These are phyloP conservation scores for Yarrowia yakushimensis DNA, from an alignment of 805 yeast species.

Conservation along the genomic window DNA sequence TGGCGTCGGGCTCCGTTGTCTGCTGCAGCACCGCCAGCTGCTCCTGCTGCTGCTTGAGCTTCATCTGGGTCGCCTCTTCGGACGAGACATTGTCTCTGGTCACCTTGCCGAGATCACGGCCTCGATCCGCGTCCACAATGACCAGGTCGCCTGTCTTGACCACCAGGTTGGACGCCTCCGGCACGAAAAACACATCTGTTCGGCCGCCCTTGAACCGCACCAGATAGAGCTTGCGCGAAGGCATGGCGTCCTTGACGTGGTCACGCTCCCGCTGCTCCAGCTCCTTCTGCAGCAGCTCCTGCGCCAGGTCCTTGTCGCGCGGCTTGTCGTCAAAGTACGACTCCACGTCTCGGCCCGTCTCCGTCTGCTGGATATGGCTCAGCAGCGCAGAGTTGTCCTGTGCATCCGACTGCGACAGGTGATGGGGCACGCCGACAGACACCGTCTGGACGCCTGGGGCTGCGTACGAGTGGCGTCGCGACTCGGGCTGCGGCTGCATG, in stretches of 20 bases:
- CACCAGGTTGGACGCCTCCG: conserved; percentile 40
- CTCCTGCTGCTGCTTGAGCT: conserved; percentile 63
- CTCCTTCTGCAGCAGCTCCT: conserved; percentile 25
- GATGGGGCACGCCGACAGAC: conserved; percentile 3
- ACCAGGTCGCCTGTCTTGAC: conserved; percentile 62
- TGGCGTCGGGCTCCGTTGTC: conserved; percentile 20
- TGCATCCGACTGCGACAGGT: conserved; percentile 1
- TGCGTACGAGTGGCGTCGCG: conserved; percentile 33
- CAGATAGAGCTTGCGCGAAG: conserved; percentile 21
- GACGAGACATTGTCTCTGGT: conserved; percentile 54
- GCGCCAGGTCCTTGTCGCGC: conserved; percentile 18
- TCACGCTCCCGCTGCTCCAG: conserved; percentile 24
- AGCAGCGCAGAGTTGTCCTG: conserved; percentile 18
- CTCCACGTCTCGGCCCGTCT: conserved; percentile 10
- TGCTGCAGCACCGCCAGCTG: conserved; percentile 59
- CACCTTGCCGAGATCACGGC: conserved; percentile 70
- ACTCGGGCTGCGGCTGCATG: conserved; percentile 28
- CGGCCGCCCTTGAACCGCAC: conserved; percentile 79
- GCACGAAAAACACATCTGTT: conserved; percentile 68
- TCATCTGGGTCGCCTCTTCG: conserved; percentile 66
- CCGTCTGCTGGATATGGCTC: conserved; percentile 17
- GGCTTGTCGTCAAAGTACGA: conserved; percentile 24
- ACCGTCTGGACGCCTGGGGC: conserved; percentile 18
- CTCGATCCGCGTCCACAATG: conserved; percentile 81
- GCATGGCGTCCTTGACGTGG: conserved; percentile 25